Evolutionary conservation across 2,329 filamentous ascomycete genomes (phyloP), one percentile per base, ranked within the genome.

Genomic region (Plenodomus lindquistii): DNA sequence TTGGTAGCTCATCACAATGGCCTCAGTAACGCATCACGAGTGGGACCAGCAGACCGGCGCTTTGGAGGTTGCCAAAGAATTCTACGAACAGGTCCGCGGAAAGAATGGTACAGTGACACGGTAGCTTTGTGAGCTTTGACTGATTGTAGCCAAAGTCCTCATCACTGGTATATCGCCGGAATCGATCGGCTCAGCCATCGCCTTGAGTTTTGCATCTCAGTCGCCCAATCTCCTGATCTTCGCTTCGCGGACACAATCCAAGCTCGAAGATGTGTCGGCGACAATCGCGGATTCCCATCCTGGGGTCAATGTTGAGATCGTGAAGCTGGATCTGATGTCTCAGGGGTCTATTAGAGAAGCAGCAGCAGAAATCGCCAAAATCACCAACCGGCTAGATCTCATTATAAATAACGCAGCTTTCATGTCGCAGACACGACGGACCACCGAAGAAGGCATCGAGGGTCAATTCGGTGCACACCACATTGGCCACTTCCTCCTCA

Each of bases 381-480:
- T 67, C 1, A 52, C 63, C 4, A 61, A 69, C 16, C 57, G 42
- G n/a, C 60, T 79, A 10, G 74, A 79, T 48, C 57, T 78, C 16
- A 65, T 78, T n/a, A 72, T 77, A 50, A 69, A 73, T 55, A 78
- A 79, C 42, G 77, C 77, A 1, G 77, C 71, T 20, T 53, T 77
- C 37, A 73, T 69, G 65, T 63, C 63, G 2, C 54, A 46, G 6
- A 57, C 42, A 16, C 55, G 48, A 2, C 63, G 58, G 8, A 52
- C 59, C 0, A 78, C 77, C 0, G 55, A 61, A 20, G 75, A 79
- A 37, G 75, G 73, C n/a, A 76, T 77, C 47, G 77, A 80, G 59
- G 66, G 73, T 7, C 75, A 79, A 45, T 75, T 80, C 40, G 78
- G 74, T 18, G 73, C 69, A 3, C 79, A 79, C 48, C 75, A 79